Base-by-base conservation (phyloP, 768 basidiomycete genomes). In the Mycena haematopus region DNA sequence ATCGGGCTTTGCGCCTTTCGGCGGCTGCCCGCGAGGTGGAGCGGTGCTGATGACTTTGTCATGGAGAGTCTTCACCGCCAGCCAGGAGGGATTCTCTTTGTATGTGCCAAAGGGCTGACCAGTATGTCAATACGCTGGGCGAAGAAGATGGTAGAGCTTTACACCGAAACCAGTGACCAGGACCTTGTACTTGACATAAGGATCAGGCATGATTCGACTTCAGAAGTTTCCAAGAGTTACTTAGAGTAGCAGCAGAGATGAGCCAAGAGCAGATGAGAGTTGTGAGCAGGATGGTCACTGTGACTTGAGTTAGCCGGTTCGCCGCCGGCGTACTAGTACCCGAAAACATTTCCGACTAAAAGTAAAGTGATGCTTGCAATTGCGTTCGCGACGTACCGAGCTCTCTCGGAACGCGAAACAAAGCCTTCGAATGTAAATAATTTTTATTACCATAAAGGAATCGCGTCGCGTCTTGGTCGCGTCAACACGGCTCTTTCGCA, bases 51-150 rank as follows among this genome's bases (percentile, higher is more conserved):
- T 74, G 60, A 84, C 67, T 44, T 78, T 75, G 71, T 90, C 84
- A 68, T 89, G 86, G 22, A 91, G 77, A 11, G 85, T 79, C 63
- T 82, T 76, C 13, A 87, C 88, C 35, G 89, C 88, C 8, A 87
- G 78, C 89, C 90, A 91, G 22, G 89, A 90, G 2, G 90, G 89
- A 68, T 91, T 91, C 58, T 80, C 79, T 53, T 76, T 69, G 67
- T 82, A 83, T 21, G 83, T 81, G 53, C 78, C 73, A 72, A 86
- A 87, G 27, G 88, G 86, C 85, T 87, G 69, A 64, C 11, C 45
- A 42, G 15, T 33, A 45, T 4, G 7, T 42, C 40, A 56, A 45
- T 56, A 31, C n/a, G n/a, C 25, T 21, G 52, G 11, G 22, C 38
- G 22, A 33, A 13, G 44, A 35, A 27, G 55, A 45, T 22, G 45